Base-by-base conservation (phyloP, 2,329 filamentous ascomycete genomes). In the Aaosphaeria pasadenensis region DNA sequence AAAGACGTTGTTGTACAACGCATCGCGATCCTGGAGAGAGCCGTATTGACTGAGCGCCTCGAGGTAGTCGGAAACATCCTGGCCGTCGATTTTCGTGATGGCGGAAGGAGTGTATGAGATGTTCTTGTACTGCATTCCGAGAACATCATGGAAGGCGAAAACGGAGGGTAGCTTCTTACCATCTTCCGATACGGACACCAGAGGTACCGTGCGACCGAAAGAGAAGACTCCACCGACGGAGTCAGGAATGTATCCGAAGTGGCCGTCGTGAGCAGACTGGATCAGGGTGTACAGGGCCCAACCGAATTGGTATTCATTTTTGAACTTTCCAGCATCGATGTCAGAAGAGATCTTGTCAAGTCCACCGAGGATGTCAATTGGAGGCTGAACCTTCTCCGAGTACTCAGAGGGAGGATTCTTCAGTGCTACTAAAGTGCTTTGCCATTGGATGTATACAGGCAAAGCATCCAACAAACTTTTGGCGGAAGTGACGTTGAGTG, bases 131-230 rank as follows among this genome's bases (percentile, higher is more conserved):
- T 71, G 69, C n/a, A 69, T 57, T 30, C 69, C 64, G 33, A 76
- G 60, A 2, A 79, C 67, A 52, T 80, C 77, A 13, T 70, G 58
- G 47, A 75, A 77, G 29, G 75, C 72, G 49, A 84, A 86, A 2
- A 85, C 71, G 43, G 82, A 72, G 0, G 84, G 84, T 11, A 82
- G 58, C 45, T 78, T 74, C 13, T 72, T 63, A n/a, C 84, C 84
- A 59, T 87, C 82, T 4, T 67, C 59, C 2, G 83, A 86, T 4
- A 86, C 76, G 0, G 83, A 86, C 0, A 86, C 81, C 1, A 87
- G 51, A 33, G 74, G 72, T 58, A 78, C 60, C 13, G 67, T 66
- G 9, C 78, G 71, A 5, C 72, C 73, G 56, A 60, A 85, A 47
- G 55, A 70, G 61, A 84, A 82, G 6, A 79, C 60, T 2, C 48